These are phyloP conservation scores for Talaromyces albobiverticillius DNA, from an alignment of 2,329 filamentous ascomycete species.

Conservation along the genomic window DNA sequence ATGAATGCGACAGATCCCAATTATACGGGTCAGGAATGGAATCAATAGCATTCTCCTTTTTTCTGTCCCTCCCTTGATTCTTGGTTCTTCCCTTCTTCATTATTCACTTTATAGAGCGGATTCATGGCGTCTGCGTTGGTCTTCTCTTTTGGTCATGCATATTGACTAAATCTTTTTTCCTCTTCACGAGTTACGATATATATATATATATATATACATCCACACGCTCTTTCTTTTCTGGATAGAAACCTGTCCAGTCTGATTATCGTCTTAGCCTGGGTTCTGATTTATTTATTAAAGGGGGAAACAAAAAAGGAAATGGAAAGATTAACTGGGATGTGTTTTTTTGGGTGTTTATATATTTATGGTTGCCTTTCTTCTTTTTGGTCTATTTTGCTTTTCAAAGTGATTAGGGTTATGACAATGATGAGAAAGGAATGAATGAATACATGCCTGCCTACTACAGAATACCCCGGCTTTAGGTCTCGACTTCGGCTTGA, in stretches of 20 bases:
- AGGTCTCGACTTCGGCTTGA: too few relatives aligned
- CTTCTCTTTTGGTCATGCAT: not conserved
- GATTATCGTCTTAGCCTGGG: too few relatives aligned
- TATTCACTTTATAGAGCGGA: slow-evolving; percentile 9
- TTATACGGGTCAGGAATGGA: slow-evolving; percentile 31
- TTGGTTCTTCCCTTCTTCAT: not conserved
- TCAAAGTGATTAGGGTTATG: not conserved
- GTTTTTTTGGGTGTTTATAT: not conserved
- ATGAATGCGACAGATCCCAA: slow-evolving; percentile 27
- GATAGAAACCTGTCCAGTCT: not conserved
- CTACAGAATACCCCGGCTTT: too few relatives aligned
- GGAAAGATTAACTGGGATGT: not conserved
- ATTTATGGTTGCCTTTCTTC: not conserved
- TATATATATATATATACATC: too few relatives aligned
- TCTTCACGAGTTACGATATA: not conserved
- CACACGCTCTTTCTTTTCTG: not conserved
- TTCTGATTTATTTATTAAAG: not conserved
- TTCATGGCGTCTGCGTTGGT: not conserved
- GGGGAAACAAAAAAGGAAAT: not conserved
- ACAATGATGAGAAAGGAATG: not conserved
- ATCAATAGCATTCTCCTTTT: slow-evolving; percentile 12
- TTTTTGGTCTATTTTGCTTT: not conserved
- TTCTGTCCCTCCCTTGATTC: not conserved
- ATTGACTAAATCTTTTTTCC: not conserved
- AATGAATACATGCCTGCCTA: too few relatives aligned